Evolutionary conservation across 2,329 filamentous ascomycete species (phyloP).

Genomic region (Trichoderma lentiforme): DNA sequence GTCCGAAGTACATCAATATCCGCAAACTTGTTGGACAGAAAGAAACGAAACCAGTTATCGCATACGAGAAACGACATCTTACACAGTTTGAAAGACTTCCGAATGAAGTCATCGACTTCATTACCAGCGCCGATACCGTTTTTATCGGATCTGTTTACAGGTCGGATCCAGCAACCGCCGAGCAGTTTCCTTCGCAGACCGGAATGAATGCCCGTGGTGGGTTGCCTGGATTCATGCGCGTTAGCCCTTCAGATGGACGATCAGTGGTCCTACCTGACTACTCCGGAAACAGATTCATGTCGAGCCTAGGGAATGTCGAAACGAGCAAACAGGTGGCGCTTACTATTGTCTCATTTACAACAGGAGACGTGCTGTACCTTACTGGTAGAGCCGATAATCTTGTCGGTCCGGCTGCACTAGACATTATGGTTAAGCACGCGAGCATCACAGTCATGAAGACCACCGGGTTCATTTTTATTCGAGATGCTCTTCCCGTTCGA

Average conservation of each 20-base stretch:
- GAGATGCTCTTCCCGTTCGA: conserved; percentile 13
- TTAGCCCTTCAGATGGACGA: conserved; percentile 11
- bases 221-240: conserved; percentile 11
- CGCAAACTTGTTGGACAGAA: not conserved
- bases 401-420: not conserved
- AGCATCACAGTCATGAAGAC: conserved; percentile 16
- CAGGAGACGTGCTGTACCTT: conserved; percentile 8
- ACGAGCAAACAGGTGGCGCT: not conserved
- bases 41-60: not conserved
- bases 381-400: conserved; percentile 6
- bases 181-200: not conserved
- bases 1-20: conserved; percentile 16
- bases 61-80: conserved; percentile 5
- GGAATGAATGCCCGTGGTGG: conserved; percentile 14
- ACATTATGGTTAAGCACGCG: conserved; percentile 11
- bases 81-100: conserved; percentile 8
- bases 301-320: conserved; percentile 13
- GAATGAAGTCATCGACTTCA: conserved; percentile 7
- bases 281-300: conserved; percentile 16
- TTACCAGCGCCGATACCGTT: conserved; percentile 12
- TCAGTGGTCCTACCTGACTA: conserved; percentile 10
- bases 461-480: conserved; percentile 1
- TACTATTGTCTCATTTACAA: conserved; percentile 14
- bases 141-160: conserved; percentile 11
- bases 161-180: not conserved